Percentiles rank a stretch among this genome's conserved stretches.
phyloP scores from a whole-genome alignment of 176 grass and related monocot genomes.

The Raddia guianensis region DNA sequence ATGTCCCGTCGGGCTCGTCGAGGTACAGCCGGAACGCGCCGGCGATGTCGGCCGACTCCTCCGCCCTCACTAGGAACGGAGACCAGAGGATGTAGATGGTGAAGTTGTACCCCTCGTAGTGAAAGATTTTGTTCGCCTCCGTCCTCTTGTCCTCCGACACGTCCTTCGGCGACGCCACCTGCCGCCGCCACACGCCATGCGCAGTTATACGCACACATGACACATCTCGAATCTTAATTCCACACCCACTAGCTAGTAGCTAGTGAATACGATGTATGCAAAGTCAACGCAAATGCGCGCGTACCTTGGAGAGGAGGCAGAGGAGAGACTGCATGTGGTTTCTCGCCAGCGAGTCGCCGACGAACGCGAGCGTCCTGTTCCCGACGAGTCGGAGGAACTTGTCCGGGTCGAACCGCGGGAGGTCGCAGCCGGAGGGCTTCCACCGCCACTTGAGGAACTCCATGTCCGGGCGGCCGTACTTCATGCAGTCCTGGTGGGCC shows the following conservation, averaged over 20 bases:
- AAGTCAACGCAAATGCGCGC: background rate
- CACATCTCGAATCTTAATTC: no score
- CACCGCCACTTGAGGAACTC: constrained; percentile 60
- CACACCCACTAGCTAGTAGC: background rate
- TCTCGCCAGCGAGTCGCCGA: constrained; percentile 56
- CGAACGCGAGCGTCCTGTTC: constrained; percentile 54
- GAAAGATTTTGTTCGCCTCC: constrained; percentile 32
- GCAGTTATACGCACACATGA: no score
- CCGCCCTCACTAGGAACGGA: constrained; percentile 61
- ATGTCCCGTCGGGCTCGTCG: constrained; percentile 59
- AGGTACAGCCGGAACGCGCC: constrained; percentile 59
- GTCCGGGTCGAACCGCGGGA: constrained; percentile 48
- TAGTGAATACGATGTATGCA: background rate
- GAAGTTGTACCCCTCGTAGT: constrained; percentile 54
- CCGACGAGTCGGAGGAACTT: constrained; percentile 48
- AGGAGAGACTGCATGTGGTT: constrained; percentile 59
- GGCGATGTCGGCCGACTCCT: constrained; percentile 25
- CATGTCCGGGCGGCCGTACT: constrained; percentile 49
- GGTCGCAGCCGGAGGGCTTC: constrained; percentile 51
- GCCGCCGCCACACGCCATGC: constrained; percentile 1
- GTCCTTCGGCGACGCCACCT: constrained; percentile 45
- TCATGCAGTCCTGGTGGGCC: constrained; percentile 58
- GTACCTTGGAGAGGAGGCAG: constrained; percentile 54
- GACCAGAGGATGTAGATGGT: constrained; percentile 71
- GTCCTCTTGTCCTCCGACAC: constrained; percentile 3